A percentile compares a stretch with the other conserved stretches of the same genome.
Evolutionary conservation across 176 grass and related monocot species (phyloP).

Genomic region (Triticum monococcum): DNA sequence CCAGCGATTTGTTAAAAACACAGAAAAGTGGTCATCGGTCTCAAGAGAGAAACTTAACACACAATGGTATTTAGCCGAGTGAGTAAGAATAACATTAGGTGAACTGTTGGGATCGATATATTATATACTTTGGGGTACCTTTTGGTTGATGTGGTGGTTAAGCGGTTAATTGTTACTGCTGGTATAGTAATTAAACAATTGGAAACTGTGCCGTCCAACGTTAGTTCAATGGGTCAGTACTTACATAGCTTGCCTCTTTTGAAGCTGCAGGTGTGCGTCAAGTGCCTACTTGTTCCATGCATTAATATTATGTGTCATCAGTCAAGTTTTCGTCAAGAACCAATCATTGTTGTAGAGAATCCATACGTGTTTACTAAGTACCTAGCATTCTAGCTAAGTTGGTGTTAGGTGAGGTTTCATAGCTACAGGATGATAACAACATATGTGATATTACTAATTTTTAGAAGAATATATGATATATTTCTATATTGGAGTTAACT

Average conservation of each 20-base stretch:
- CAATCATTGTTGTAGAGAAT: neutral
- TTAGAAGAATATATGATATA: too few species aligned
- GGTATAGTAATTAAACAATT: neutral
- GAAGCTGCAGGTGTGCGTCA: neutral
- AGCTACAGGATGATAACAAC: neutral
- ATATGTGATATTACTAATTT: neutral
- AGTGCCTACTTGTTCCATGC: neutral
- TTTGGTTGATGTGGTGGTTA: conserved; percentile 19
- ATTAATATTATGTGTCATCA: neutral
- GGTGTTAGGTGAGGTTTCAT: neutral
- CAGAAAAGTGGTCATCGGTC: neutral
- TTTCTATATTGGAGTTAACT: neutral
- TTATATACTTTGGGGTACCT: neutral
- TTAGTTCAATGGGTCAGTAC: neutral
- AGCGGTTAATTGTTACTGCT: conserved; percentile 13
- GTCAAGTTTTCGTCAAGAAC: neutral
- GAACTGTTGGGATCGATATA: neutral
- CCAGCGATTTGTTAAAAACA: neutral
- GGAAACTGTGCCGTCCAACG: neutral
- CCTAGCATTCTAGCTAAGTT: neutral
- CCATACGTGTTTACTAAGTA: neutral
- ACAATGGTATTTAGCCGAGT: neutral
- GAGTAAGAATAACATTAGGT: conserved; percentile 30
- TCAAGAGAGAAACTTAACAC: neutral
- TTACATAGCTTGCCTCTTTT: neutral